Conservation (phyloP, 371 early-diverging fungal genomes). For the Syncephalis plumigaleata region DNA sequence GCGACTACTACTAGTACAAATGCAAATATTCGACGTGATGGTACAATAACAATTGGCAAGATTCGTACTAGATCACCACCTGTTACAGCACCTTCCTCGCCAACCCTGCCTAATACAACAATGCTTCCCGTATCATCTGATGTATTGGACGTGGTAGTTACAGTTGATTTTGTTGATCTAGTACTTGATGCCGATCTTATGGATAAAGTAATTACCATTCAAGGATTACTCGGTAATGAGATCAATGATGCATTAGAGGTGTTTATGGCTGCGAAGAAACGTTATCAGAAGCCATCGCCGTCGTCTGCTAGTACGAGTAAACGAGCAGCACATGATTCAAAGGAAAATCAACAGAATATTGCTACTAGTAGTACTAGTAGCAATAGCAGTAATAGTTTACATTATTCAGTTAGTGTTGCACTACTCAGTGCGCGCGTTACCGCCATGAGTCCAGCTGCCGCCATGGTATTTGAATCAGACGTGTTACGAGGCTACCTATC, state of each 20-base stretch:
- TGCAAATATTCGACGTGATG: neutral
- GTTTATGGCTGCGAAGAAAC: constrained; percentile 28
- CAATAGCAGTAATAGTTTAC: too few species aligned
- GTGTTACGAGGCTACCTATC: constrained; percentile 36
- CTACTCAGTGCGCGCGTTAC: constrained; percentile 22
- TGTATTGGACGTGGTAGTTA: constrained; percentile 18
- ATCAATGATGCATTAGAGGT: constrained; percentile 60
- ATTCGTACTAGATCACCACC: too few species aligned
- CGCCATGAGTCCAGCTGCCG: constrained; percentile 44
- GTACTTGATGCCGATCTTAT: constrained; percentile 48
- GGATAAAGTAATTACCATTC: constrained; percentile 60
- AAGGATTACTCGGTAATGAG: constrained; percentile 58
- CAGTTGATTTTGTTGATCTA: constrained; percentile 44
- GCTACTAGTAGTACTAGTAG: constrained; percentile 1
- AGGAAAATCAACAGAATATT: too few species aligned
- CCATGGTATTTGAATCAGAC: constrained; percentile 46
- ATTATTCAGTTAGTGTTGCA: too few species aligned
- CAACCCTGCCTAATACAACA: too few species aligned
- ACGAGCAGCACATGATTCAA: too few species aligned
- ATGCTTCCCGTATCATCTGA: too few species aligned
- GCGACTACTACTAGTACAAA: neutral
- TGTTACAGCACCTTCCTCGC: too few species aligned
- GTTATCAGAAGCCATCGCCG: too few species aligned
- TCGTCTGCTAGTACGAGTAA: too few species aligned
- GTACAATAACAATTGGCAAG: too few species aligned